Percentiles rank a stretch among this genome's conserved stretches.
Conservation (phyloP, 345 rosid genomes). For the Eucalyptus regnans region DNA sequence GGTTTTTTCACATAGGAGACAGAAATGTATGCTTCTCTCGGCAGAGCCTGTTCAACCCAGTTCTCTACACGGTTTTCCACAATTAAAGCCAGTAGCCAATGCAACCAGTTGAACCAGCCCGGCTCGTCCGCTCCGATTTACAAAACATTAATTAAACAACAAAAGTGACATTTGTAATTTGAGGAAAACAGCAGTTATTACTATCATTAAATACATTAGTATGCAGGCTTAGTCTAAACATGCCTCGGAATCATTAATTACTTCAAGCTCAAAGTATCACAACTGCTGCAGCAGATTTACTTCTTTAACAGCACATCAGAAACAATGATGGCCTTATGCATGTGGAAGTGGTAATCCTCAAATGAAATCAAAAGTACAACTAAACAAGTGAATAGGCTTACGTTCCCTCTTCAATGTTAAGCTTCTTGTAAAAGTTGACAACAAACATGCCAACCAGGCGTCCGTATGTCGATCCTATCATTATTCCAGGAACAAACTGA, state of each 20-base stretch:
- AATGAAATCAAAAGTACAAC: not conserved
- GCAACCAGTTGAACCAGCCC: not conserved
- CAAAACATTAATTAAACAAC: not conserved
- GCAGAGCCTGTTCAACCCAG: not conserved
- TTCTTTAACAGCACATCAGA: not conserved
- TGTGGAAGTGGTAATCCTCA: not conserved
- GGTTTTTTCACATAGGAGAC: not conserved
- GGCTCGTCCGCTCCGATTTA: not conserved
- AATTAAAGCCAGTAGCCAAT: not conserved
- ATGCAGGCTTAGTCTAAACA: not conserved
- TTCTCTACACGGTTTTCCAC: not conserved
- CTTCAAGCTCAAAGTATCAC: not conserved
- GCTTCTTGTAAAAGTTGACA: slow-evolving; percentile 83
- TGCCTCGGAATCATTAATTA: not conserved
- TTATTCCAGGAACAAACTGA: slow-evolving; percentile 96
- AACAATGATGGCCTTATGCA: not conserved
- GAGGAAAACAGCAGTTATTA: not conserved
- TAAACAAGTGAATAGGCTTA: slow-evolving; percentile 29
- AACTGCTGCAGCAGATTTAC: not conserved
- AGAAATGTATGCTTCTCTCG: not conserved
- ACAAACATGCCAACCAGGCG: slow-evolving; percentile 98
- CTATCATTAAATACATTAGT: not conserved
- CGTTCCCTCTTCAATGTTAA: slow-evolving; percentile 98
- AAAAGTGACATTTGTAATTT: not conserved
- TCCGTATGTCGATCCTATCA: slow-evolving; percentile 98